A percentile compares a stretch with the other conserved stretches of the same genome.
Evolutionary conservation across 441 rosid genomes (phyloP).

Genomic region (Populus trichocarpa): DNA sequence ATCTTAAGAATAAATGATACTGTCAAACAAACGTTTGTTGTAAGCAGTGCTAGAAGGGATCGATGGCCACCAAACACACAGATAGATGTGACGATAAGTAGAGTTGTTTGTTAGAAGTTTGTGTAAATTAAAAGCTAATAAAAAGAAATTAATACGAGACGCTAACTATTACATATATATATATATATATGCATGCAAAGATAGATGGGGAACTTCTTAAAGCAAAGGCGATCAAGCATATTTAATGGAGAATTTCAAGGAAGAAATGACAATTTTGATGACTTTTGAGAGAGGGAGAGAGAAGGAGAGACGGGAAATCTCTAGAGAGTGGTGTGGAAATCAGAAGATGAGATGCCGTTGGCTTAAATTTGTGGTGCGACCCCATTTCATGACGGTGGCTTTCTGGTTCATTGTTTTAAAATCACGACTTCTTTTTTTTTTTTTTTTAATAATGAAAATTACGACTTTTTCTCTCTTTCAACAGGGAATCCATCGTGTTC

Average conservation of each 20-base stretch:
- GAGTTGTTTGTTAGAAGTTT: neutral
- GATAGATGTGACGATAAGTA: neutral
- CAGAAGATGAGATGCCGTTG: neutral
- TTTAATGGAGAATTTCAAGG: neutral
- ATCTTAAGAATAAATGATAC: neutral
- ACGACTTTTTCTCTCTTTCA: neutral
- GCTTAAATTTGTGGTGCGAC: neutral
- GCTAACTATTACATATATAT: neutral
- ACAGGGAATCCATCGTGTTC: neutral
- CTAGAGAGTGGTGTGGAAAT: neutral
- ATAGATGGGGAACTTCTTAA: neutral
- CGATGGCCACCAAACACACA: neutral
- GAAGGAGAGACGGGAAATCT: neutral
- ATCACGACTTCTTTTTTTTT: neutral
- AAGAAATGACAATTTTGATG: neutral
- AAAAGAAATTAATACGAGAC: neutral
- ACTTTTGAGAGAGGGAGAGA: neutral
- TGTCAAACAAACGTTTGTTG: neutral
- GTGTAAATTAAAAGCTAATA: neutral
- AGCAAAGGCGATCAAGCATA: neutral
- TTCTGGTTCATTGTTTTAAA: neutral
- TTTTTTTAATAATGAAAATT: no score
- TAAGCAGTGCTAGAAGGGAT: neutral
- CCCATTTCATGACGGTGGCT: neutral
- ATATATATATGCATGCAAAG: no score